A percentile compares a stretch with the other conserved stretches of the same genome.
Evolutionary conservation across 2,329 filamentous ascomycete species (phyloP).

Genomic region (Chalara sp.): DNA sequence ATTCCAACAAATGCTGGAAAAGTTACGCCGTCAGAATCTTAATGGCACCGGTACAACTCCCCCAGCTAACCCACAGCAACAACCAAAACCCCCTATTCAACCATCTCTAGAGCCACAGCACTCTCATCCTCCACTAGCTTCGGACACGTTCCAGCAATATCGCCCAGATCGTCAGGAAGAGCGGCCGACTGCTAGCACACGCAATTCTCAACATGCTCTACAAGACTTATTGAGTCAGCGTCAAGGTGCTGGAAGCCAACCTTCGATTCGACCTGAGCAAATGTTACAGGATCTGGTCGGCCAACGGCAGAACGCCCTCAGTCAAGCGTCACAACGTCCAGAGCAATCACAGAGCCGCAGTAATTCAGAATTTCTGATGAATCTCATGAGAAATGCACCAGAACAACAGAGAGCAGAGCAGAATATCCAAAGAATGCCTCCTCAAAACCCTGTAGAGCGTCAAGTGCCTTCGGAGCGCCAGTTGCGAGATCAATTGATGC

Average conservation of each 20-base stretch:
- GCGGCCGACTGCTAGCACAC: slow-evolving; percentile 13
- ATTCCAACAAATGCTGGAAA: slow-evolving; percentile 74
- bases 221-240: slow-evolving; percentile 47
- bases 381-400: slow-evolving; percentile 61
- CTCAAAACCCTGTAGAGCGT: slow-evolving; percentile 16
- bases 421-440: slow-evolving; percentile 39
- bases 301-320: slow-evolving; percentile 49
- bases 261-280: slow-evolving; percentile 46
- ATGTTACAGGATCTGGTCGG: slow-evolving; percentile 54
- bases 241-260: slow-evolving; percentile 29
- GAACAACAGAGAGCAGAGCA: slow-evolving; percentile 47
- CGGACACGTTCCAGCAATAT: slow-evolving; percentile 35
- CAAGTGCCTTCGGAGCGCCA: slow-evolving; percentile 22
- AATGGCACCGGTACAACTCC: slow-evolving; percentile 33
- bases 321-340: slow-evolving; percentile 40
- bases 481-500: slow-evolving; percentile 43
- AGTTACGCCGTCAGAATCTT: slow-evolving; percentile 57
- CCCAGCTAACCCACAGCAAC: slow-evolving; percentile 29
- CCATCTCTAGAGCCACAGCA: slow-evolving; percentile 36
- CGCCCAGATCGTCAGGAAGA: slow-evolving; percentile 25
- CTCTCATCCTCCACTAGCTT: slow-evolving; percentile 38
- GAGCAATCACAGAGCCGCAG: slow-evolving; percentile 39
- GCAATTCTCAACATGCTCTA: slow-evolving; percentile 29
- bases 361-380: slow-evolving; percentile 80
- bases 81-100: slow-evolving; percentile 18